Evolutionary conservation across 352 stramenopile species (phyloP).

Genomic region (Globisporangium cystogenes): DNA sequence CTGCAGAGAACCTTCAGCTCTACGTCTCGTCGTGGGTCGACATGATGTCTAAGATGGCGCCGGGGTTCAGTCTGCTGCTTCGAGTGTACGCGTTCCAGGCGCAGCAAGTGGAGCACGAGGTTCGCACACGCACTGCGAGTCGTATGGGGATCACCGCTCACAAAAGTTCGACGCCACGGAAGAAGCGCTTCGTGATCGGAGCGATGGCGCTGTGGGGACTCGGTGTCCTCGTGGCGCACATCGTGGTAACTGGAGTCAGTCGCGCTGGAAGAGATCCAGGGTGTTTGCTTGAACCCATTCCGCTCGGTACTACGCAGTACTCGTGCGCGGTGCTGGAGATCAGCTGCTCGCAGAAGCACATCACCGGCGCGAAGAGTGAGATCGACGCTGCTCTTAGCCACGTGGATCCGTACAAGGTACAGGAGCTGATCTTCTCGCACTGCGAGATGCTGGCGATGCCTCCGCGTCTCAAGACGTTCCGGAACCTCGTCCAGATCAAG

Average conservation of each 20-base stretch:
- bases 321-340: slow-evolving; percentile 14
- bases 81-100: slow-evolving; percentile 3
- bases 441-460: slow-evolving; percentile 12
- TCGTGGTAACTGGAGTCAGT: slow-evolving; percentile 1
- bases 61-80: background rate
- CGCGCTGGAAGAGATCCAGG: background rate
- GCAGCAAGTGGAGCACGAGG: background rate
- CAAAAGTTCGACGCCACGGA: background rate
- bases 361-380: background rate
- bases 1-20: slow-evolving; percentile 10
- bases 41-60: slow-evolving; percentile 10
- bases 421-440: slow-evolving; percentile 11
- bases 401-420: background rate
- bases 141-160: background rate
- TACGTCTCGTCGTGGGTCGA: slow-evolving; percentile 12
- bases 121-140: too few species aligned
- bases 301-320: slow-evolving; percentile 8
- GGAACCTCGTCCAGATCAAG: slow-evolving; percentile 12
- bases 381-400: background rate
- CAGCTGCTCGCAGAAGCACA: slow-evolving; percentile 10
- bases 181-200: slow-evolving; percentile 4
- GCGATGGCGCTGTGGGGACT: slow-evolving; percentile 9
- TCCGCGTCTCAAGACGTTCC: slow-evolving; percentile 2
- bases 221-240: slow-evolving; percentile 5
- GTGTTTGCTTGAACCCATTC: slow-evolving; percentile 18